phyloP scores from a whole-genome alignment of 2,329 filamentous ascomycete genomes.

The Parastagonospora avenae region DNA sequence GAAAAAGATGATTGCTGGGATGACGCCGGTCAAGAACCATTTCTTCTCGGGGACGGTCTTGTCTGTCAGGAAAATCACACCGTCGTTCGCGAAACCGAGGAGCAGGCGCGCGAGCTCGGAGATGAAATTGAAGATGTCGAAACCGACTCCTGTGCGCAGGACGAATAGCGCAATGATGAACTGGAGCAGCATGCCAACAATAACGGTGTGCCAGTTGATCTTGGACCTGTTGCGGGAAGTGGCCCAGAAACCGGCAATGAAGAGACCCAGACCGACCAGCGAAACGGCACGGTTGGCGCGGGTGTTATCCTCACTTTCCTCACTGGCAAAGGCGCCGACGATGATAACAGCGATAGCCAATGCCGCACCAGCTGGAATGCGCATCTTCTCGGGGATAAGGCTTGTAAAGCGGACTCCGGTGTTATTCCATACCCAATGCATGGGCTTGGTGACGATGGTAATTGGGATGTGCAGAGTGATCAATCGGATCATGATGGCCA shows the following conservation, averaged over 20 bases:
- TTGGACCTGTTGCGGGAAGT: slow-evolving; percentile 73
- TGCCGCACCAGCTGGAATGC: slow-evolving; percentile 65
- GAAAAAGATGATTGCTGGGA: slow-evolving; percentile 97
- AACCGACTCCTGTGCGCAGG: slow-evolving; percentile 77
- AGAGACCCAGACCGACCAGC: slow-evolving; percentile 75
- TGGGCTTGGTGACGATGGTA: slow-evolving; percentile 67
- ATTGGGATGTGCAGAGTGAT: slow-evolving; percentile 75
- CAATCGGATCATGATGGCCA: slow-evolving; percentile 74
- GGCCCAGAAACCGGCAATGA: slow-evolving; percentile 68
- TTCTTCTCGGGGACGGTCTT: slow-evolving; percentile 46
- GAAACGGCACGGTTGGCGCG: slow-evolving; percentile 80
- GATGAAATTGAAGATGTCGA: slow-evolving; percentile 89
- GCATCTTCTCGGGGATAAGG: slow-evolving; percentile 69
- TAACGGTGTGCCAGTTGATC: slow-evolving; percentile 62
- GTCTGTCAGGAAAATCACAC: slow-evolving; percentile 73
- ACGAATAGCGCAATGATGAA: slow-evolving; percentile 91
- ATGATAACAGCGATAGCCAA: slow-evolving; percentile 74
- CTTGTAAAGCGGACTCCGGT: slow-evolving; percentile 64
- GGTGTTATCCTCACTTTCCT: slow-evolving; percentile 75
- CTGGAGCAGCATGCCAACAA: slow-evolving; percentile 86
- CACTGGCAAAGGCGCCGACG: slow-evolving; percentile 76
- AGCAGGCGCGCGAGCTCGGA: slow-evolving; percentile 74
- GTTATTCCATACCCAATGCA: slow-evolving; percentile 70
- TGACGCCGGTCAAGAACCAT: slow-evolving; percentile 78
- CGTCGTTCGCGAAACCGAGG: slow-evolving; percentile 75